Percentiles rank a stretch among this genome's conserved stretches.
Conservation (phyloP, 352 stramenopile genomes). For the Pythium diclinum region DNA sequence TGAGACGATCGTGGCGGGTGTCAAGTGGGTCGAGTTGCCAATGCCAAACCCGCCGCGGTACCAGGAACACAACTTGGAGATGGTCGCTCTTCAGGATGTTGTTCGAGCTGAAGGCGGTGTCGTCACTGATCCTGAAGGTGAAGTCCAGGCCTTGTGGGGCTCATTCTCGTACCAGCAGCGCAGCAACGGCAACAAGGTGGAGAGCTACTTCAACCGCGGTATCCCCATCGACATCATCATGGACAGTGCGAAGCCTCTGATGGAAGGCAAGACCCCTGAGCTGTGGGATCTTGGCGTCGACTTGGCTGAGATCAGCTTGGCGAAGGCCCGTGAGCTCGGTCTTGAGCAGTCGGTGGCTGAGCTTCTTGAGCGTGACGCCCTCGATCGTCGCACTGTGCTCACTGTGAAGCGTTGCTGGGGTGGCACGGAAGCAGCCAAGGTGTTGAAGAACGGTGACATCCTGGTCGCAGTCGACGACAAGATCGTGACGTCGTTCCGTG, state of each 20-base stretch:
- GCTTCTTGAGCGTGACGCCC: slow-evolving; percentile 65
- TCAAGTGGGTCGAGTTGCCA: slow-evolving; percentile 83
- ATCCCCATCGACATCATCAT: slow-evolving; percentile 88
- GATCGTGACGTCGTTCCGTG: slow-evolving; percentile 81
- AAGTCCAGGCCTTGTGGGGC: slow-evolving; percentile 82
- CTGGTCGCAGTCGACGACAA: slow-evolving; percentile 82
- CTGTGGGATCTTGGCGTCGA: slow-evolving; percentile 83
- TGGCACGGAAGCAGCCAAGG: slow-evolving; percentile 59
- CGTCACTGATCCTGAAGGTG: slow-evolving; percentile 61
- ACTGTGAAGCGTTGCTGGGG: slow-evolving; percentile 76
- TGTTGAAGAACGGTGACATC: slow-evolving; percentile 84
- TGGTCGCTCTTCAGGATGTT: slow-evolving; percentile 82
- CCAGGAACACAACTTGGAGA: slow-evolving; percentile 87
- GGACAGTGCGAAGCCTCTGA: slow-evolving; percentile 76
- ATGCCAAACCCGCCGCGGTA: slow-evolving; percentile 82
- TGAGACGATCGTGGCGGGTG: slow-evolving; percentile 81
- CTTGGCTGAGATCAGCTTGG: slow-evolving; percentile 87
- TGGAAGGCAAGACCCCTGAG: slow-evolving; percentile 63
- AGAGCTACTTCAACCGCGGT: slow-evolving; percentile 84
- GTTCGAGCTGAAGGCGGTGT: slow-evolving; percentile 80
- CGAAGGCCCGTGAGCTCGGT: slow-evolving; percentile 85
- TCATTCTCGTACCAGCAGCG: slow-evolving; percentile 88
- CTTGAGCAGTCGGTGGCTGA: slow-evolving; percentile 77
- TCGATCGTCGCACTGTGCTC: slow-evolving; percentile 74
- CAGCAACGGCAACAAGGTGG: slow-evolving; percentile 63